Base-by-base conservation (phyloP, 1,284 basidiomycete genomes). In the Veloboletus limbatus region DNA sequence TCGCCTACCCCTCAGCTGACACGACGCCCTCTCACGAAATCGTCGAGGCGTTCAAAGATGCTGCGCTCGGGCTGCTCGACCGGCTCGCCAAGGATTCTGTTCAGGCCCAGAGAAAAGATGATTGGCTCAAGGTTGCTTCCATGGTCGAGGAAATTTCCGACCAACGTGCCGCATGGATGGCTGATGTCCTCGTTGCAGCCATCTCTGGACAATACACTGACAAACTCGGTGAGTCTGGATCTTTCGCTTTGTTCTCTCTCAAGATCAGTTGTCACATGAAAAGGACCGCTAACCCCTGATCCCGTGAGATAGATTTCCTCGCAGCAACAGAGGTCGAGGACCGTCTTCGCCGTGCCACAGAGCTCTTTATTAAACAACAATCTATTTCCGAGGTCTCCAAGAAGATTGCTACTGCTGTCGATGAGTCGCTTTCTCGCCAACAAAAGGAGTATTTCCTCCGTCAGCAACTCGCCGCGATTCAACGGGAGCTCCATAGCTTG, bases 391-490 rank as follows among this genome's bases (percentile, higher is more conserved):
- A 90, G 63, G 83, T 89, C 0, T 78, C 82, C 10, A 79, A 80
- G 62, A 88, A 87, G 70, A 87, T 90, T 41, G 81, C 84, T 3
- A 76, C 77, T 24, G 81, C 83, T n/a, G 81, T 90, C 11, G 84
- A 88, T 53, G 87, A 89, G 62, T 81, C 79, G 1, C 74, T 89
- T 13, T 85, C 83, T 22, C 88, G 86, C 49, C 87, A 89, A 55
- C 87, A 90, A 67, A 89, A 89, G 56, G 88, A 89, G 51, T 84
- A 83, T 60, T 89, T 88, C 69, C 74, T 90, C 3, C 82, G 86
- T 45, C 92, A 95, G 62, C 92, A 95, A 62, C 80, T 93, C 37
- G 85, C 88, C 24, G 91, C 88, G 9, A 94, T 95, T 55, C 88
- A 93, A 58, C 84, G 89, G 43, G 92, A 96, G 67, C 76, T 95